Conservation (phyloP, 768 basidiomycete species). For the Gymnopilus dilepis region DNA sequence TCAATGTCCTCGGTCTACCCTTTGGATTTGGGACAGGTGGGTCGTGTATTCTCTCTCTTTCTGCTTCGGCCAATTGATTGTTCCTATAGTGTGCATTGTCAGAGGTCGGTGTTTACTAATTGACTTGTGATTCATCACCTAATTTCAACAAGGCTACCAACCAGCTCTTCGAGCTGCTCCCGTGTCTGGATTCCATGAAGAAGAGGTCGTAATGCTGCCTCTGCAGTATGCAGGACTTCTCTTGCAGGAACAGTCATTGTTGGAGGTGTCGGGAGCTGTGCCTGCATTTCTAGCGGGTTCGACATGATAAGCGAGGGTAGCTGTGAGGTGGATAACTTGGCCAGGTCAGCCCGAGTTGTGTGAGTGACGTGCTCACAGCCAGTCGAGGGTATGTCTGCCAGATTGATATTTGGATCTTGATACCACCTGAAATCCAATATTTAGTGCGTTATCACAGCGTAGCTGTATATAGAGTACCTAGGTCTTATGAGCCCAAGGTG, state of each 20-base stretch:
- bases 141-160: constrained; percentile 23
- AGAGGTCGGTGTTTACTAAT: not conserved
- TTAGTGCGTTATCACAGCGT: too few relatives aligned
- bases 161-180: constrained; percentile 31
- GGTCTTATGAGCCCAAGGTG: constrained; percentile 31
- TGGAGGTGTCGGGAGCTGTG: constrained; percentile 1
- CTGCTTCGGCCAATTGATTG: constrained; percentile 5
- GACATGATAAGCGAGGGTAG: not conserved
- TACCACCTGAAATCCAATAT: constrained; percentile 26
- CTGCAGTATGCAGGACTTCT: constrained; percentile 27
- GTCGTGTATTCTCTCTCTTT: constrained; percentile 24
- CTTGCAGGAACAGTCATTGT: constrained; percentile 32
- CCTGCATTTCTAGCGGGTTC: not conserved
- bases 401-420: constrained; percentile 20
- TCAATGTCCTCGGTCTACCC: constrained; percentile 25
- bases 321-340: not conserved
- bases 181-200: constrained; percentile 28
- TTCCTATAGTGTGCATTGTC: not conserved
- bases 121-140: constrained; percentile 11
- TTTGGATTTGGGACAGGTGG: constrained; percentile 27
- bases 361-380: not conserved
- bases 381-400: not conserved
- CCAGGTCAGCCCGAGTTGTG: not conserved
- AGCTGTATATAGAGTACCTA: constrained; percentile 23
- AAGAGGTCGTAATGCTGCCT: constrained; percentile 30